Conservation (phyloP, 1,139 yeast genomes). For the Sugiyamaella castrensis region DNA sequence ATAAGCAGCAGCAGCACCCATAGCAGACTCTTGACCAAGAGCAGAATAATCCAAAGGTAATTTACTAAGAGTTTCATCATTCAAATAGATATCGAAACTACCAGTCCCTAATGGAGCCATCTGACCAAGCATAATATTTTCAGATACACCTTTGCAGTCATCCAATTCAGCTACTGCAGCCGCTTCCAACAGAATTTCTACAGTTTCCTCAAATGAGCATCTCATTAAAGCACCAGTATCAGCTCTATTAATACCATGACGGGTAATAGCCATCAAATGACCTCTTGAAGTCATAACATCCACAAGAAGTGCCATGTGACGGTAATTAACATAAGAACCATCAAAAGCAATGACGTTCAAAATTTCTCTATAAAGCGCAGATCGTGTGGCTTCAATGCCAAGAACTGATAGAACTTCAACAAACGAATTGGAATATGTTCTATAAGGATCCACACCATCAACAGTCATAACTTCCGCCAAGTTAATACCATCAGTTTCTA, state of each 20-base stretch:
- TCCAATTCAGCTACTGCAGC: slow-evolving; percentile 98
- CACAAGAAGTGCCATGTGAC: slow-evolving; percentile 95
- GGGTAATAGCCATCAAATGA: slow-evolving; percentile 96
- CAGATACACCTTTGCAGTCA: slow-evolving; percentile 98
- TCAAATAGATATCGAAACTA: slow-evolving; percentile 92
- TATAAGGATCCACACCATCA: slow-evolving; percentile 86
- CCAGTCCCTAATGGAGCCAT: slow-evolving; percentile 99
- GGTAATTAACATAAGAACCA: slow-evolving; percentile 98
- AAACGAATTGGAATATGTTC: slow-evolving; percentile 94
- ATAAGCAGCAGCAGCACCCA: slow-evolving; percentile 22
- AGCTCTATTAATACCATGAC: slow-evolving; percentile 98
- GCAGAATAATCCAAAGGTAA: slow-evolving; percentile 51
- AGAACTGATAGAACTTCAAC: slow-evolving; percentile 92
- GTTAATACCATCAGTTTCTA: slow-evolving; percentile 98
- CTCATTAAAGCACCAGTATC: slow-evolving; percentile 99
- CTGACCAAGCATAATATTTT: slow-evolving; percentile 96
- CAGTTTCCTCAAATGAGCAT: slow-evolving; percentile 99
- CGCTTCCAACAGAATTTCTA: slow-evolving; percentile 94
- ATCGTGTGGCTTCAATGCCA: slow-evolving; percentile 98
- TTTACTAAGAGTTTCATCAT: slow-evolving; percentile 77
- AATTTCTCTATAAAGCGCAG: slow-evolving; percentile 89
- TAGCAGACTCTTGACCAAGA: slow-evolving; percentile 15
- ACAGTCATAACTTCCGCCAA: slow-evolving; percentile 93
- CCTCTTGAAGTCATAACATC: slow-evolving; percentile 99
- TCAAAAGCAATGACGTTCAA: slow-evolving; percentile 97